phyloP scores from a whole-genome alignment of 306 rosid genomes.

The Dryas octopetala region DNA sequence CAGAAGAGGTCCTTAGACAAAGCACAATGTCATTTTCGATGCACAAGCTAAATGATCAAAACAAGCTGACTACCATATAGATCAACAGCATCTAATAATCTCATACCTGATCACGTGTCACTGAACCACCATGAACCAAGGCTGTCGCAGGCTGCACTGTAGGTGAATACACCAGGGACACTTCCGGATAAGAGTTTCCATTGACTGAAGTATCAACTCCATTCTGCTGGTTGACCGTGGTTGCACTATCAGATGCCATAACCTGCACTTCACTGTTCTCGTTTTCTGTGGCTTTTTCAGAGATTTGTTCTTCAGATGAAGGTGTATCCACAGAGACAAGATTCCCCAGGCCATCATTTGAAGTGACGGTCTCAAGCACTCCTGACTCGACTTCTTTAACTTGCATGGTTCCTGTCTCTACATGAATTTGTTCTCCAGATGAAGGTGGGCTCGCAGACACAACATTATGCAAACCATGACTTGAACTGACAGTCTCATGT shows the following conservation, averaged over 20 bases:
- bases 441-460: background rate
- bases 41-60: background rate
- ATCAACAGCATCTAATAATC: background rate
- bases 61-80: background rate
- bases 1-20: background rate
- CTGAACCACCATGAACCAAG: constrained; percentile 14
- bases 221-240: constrained; percentile 38
- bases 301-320: constrained; percentile 34
- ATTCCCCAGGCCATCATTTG: constrained; percentile 12
- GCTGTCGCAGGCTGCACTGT: constrained; percentile 28
- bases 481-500: background rate
- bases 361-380: constrained; percentile 26
- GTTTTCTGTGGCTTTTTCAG: constrained; percentile 15
- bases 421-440: too few relatives aligned
- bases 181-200: constrained; percentile 33
- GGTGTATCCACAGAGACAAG: constrained; percentile 23
- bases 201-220: constrained; percentile 26
- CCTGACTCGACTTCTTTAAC: constrained; percentile 25
- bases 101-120: constrained; percentile 36
- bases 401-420: background rate
- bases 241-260: constrained; percentile 26
- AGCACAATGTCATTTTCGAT: background rate
- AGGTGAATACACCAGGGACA: constrained; percentile 26
- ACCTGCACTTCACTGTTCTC: constrained; percentile 23
- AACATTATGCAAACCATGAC: background rate